phyloP scores from a whole-genome alignment of 192 early-diverging fungal genomes.

The Nowakowskiella sp. region DNA sequence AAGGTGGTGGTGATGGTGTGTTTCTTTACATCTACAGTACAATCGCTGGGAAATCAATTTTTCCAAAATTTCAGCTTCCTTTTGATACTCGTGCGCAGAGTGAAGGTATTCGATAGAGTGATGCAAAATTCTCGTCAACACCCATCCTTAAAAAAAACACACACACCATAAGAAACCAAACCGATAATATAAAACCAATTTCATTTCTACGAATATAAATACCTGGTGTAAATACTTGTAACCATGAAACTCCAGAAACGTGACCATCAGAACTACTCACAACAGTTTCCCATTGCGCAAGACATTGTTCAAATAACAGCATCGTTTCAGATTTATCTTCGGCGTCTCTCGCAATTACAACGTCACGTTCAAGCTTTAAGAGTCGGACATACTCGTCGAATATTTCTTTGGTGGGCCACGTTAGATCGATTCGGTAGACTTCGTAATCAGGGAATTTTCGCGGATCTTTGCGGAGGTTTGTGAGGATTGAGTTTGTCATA shows the following conservation, averaged over 20 bases:
- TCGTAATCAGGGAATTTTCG: constrained; percentile 9
- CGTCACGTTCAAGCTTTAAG: constrained; percentile 1
- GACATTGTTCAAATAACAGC: neutral
- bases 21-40: constrained; percentile 1
- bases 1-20: no score
- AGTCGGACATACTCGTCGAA: constrained; percentile 15
- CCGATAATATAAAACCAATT: neutral
- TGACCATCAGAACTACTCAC: constrained; percentile 15
- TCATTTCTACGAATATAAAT: neutral
- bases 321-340: constrained; percentile 6
- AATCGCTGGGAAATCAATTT: constrained; percentile 14
- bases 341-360: neutral
- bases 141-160: constrained; percentile 9
- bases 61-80: constrained; percentile 7
- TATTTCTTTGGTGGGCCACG: constrained; percentile 26
- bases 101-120: neutral
- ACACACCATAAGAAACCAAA: no score
- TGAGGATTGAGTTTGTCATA: constrained; percentile 27
- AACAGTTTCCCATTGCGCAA: constrained; percentile 8
- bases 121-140: constrained; percentile 22
- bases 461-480: constrained; percentile 21
- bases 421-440: constrained; percentile 12
- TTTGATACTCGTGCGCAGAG: neutral
- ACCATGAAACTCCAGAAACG: constrained; percentile 33
- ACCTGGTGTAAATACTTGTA: constrained; percentile 24